Conservation (phyloP, 352 stramenopile species). For the Pythium aristosporum region DNA sequence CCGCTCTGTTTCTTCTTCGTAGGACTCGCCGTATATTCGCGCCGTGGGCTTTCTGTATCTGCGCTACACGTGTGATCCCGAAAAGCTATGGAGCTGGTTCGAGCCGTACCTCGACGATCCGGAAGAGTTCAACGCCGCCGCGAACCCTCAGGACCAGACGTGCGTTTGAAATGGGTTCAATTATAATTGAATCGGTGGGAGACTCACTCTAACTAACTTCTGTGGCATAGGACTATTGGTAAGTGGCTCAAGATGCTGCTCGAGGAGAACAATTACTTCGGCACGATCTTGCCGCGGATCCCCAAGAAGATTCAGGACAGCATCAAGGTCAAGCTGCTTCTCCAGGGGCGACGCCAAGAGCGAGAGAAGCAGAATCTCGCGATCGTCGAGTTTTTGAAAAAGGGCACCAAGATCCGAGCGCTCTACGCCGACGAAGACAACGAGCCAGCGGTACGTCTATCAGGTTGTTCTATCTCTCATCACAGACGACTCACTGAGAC, state of each 20-base stretch:
- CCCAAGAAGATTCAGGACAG: constrained; percentile 95
- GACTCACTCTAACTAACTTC: not conserved
- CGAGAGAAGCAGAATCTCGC: constrained; percentile 62
- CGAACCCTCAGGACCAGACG: constrained; percentile 80
- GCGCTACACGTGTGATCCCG: constrained; percentile 93
- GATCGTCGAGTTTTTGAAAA: constrained; percentile 75
- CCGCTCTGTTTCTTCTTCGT: not conserved
- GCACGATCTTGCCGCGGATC: constrained; percentile 95
- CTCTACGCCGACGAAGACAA: constrained; percentile 98
- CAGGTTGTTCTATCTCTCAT: not conserved
- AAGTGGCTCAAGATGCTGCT: constrained; percentile 91
- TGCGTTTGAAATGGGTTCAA: constrained; percentile 27
- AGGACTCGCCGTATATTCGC: constrained; percentile 96
- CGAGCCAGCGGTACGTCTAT: constrained; percentile 58
- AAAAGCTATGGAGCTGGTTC: constrained; percentile 94
- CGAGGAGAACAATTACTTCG: constrained; percentile 95
- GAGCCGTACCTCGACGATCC: constrained; percentile 95
- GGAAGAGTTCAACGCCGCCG: constrained; percentile 90
- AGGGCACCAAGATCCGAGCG: constrained; percentile 90
- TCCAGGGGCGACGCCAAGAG: constrained; percentile 65
- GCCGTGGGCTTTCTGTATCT: constrained; percentile 98
- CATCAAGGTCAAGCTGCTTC: constrained; percentile 94
- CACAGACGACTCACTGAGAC: too few relatives aligned
- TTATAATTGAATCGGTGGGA: constrained; percentile 1
- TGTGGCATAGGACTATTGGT: constrained; percentile 85